These are phyloP conservation scores for Calonectria montana DNA, from an alignment of 2,329 filamentous ascomycete species.

Conservation along the genomic window DNA sequence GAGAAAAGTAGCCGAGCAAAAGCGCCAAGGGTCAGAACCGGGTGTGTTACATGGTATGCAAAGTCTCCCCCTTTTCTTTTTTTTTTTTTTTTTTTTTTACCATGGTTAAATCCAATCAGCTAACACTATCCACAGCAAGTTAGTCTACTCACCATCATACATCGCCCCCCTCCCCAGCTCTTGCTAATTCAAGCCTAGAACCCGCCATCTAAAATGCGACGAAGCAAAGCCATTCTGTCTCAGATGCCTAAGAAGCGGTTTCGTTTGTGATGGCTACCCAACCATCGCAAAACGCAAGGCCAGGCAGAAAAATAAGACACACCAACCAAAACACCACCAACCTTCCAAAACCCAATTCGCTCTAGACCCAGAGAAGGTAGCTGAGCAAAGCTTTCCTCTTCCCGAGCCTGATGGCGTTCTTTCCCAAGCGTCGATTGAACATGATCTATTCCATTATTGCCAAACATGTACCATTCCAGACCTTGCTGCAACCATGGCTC, in stretches of 20 bases:
- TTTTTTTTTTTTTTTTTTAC: too few species aligned
- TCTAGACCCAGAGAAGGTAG: too few species aligned
- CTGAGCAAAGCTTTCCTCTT: too few species aligned
- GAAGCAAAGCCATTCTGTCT: slow-evolving; percentile 40
- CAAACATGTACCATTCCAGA: neutral
- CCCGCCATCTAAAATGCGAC: slow-evolving; percentile 42
- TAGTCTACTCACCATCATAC: neutral
- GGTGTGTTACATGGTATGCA: slow-evolving; percentile 3
- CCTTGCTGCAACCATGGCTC: neutral
- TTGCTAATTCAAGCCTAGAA: slow-evolving; percentile 13
- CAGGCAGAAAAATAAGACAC: neutral
- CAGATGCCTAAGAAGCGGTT: slow-evolving; percentile 28
- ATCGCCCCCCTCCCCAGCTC: neutral
- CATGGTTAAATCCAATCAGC: neutral
- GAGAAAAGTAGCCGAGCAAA: neutral
- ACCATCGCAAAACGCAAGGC: neutral
- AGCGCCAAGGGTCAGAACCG: neutral
- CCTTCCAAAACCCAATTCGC: neutral
- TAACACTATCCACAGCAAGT: neutral
- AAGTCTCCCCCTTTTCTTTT: neutral
- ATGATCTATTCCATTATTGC: neutral
- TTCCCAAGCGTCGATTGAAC: neutral
- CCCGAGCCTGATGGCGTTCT: neutral
- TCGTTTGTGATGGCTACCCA: slow-evolving; percentile 39
- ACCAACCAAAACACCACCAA: neutral